phyloP scores from a whole-genome alignment of 2,329 filamentous ascomycete genomes.

The Phyllachora maydis region DNA sequence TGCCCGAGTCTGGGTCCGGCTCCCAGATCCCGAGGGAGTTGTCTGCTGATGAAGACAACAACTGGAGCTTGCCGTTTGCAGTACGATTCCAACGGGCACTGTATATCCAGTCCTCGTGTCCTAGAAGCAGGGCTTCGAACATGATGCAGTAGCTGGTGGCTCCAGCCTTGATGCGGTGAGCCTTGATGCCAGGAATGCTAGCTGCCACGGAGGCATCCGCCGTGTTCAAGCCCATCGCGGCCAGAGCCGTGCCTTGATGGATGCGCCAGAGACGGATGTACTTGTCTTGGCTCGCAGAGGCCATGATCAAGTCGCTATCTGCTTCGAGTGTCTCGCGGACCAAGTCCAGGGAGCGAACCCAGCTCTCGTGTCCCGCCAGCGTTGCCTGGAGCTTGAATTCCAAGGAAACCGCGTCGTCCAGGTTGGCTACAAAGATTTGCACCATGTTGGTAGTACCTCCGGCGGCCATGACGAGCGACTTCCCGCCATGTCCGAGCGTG shows the following conservation, averaged over 20 bases:
- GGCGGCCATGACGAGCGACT: constrained; percentile 52
- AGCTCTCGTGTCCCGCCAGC: constrained; percentile 78
- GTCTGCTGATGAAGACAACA: constrained; percentile 83
- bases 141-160: constrained; percentile 56
- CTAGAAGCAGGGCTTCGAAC: constrained; percentile 82
- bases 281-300: constrained; percentile 92
- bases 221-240: constrained; percentile 33
- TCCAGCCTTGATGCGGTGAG: constrained; percentile 48
- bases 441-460: constrained; percentile 69
- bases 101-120: constrained; percentile 98
- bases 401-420: constrained; percentile 2
- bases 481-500: constrained; percentile 26
- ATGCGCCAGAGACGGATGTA: constrained; percentile 90
- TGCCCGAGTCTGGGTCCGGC: constrained; percentile 59
- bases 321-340: constrained; percentile 33
- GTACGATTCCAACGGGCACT: constrained; percentile 53
- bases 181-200: constrained; percentile 59
- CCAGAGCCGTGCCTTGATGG: constrained; percentile 45
- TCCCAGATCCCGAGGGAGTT: constrained; percentile 92
- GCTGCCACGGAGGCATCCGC: constrained; percentile 31
- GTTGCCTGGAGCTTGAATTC: constrained; percentile 56
- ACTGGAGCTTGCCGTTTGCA: constrained; percentile 32
- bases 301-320: constrained; percentile 54
- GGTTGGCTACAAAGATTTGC: constrained; percentile 48
- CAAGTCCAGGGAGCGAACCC: constrained; percentile 77